Base-by-base conservation (phyloP, 225 moss, liverwort and hornwort species). In the Sphagnum contortum region DNA sequence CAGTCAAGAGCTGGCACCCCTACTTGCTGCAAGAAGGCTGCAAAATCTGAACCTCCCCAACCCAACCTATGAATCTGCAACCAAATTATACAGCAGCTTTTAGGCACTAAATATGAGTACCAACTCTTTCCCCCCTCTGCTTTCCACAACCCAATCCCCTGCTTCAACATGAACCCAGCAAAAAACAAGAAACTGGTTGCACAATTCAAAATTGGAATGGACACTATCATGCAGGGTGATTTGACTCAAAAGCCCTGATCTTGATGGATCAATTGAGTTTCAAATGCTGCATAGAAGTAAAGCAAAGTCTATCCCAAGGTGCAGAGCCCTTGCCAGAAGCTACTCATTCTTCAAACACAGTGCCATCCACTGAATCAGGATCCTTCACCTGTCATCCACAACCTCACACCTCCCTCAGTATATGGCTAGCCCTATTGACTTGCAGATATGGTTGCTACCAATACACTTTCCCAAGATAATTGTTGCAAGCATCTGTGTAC, bases 21-120 rank as follows among this genome's bases (percentile, higher is more conserved):
- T 59, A 89, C 89, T 57, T 91, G 89, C 64, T 91, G 89, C 60
- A 95, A 69, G 68, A 95, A 91, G 48, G 91, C 70, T 14, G 76
- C 88, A 69, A 53, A 95, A 61, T 95, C 94, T 44, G 94, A 92
- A 60, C 59, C 89, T 54, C 89, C 94, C 7, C 82, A 71, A 57
- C 94, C 94, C 69, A 95, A 75, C 65, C 94, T 88, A 56, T 48
- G 81, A 71, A 89, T 78, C 94, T 95, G 78, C 63, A 78, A 13
- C 63, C 68, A 64, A 64, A 50, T 52, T 52, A 5, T 2, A 0
- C 9, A 52, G 29, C 29, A 29, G 29, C 29, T 29, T 29, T 29
- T 29, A 45, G 12, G 2, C 29, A 64, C 12, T 50, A 5, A 48
- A 11, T 64, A 9, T 50, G 3, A 8, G 10, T 48, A 5, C n/a